These are phyloP conservation scores for Pythium plurisporium DNA, from an alignment of 352 stramenopile species.

Conservation along the genomic window DNA sequence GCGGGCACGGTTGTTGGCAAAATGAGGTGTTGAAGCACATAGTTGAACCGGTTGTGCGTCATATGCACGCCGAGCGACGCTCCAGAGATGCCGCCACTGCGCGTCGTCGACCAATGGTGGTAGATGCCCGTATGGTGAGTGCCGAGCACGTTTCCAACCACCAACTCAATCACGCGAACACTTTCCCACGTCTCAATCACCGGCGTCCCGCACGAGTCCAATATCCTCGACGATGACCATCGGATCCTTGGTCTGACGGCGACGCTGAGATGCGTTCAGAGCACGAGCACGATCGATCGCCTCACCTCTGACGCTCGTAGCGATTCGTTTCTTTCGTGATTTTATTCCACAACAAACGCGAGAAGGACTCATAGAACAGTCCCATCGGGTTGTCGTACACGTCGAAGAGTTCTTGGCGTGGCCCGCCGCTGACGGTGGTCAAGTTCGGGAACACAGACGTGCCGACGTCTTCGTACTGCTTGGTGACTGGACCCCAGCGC, in stretches of 20 bases:
- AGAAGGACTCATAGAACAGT: constrained; percentile 25
- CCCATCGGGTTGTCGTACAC: not conserved
- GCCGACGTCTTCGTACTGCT: not conserved
- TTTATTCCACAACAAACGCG: constrained; percentile 12
- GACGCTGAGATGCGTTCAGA: not conserved
- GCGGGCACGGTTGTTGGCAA: not conserved
- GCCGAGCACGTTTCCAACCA: constrained; percentile 22
- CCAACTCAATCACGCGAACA: constrained; percentile 14
- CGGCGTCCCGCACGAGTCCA: not conserved
- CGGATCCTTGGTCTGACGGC: not conserved
- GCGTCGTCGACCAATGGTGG: constrained; percentile 17
- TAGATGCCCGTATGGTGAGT: constrained; percentile 16
- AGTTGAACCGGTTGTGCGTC: not conserved
- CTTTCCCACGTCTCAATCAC: constrained; percentile 14
- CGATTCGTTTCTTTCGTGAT: constrained; percentile 23
- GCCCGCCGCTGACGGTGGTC: not conserved
- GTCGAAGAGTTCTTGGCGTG: not conserved
- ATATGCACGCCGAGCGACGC: not conserved
- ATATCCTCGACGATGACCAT: not conserved
- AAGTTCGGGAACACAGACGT: not conserved
- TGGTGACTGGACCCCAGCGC: not conserved
- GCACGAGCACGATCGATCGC: not conserved
- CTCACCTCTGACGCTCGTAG: constrained; percentile 12
- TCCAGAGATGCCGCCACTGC: constrained; percentile 6
- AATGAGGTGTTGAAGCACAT: constrained; percentile 1